Evolutionary conservation across 2,329 filamentous ascomycete genomes (phyloP).

Genomic region (Emmonsiellopsis sp.): DNA sequence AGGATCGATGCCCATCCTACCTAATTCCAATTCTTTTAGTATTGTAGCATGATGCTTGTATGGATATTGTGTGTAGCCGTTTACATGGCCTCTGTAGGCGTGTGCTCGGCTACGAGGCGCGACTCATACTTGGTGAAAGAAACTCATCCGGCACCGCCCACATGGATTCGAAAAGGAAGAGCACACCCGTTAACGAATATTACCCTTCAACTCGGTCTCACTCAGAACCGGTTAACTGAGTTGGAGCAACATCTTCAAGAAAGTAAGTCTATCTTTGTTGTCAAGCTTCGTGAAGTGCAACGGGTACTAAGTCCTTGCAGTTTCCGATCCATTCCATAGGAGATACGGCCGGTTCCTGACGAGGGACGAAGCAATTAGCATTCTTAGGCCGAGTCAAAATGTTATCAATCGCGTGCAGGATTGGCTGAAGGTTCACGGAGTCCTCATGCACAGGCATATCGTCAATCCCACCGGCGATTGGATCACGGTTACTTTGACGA

Average conservation of each 20-base stretch:
- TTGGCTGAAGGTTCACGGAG: not conserved
- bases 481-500: not conserved
- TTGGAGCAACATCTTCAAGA: not conserved
- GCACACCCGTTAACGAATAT: not conserved
- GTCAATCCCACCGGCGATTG: not conserved
- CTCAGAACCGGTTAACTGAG: not conserved
- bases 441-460: not conserved
- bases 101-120: not conserved
- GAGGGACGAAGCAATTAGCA: not conserved
- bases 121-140: not conserved
- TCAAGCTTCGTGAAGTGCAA: not conserved
- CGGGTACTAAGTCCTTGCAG: not conserved
- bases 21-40: not conserved
- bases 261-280: not conserved
- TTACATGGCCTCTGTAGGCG: not conserved
- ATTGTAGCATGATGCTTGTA: not conserved
- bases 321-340: not conserved
- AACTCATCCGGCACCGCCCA: not conserved
- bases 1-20: not conserved
- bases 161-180: not conserved
- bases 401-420: not conserved
- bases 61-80: not conserved
- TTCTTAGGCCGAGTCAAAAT: not conserved
- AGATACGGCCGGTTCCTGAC: not conserved
- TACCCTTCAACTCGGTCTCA: not conserved